These are phyloP conservation scores for Breynia disticha DNA, from an alignment of 441 rosid species.

Conservation along the genomic window DNA sequence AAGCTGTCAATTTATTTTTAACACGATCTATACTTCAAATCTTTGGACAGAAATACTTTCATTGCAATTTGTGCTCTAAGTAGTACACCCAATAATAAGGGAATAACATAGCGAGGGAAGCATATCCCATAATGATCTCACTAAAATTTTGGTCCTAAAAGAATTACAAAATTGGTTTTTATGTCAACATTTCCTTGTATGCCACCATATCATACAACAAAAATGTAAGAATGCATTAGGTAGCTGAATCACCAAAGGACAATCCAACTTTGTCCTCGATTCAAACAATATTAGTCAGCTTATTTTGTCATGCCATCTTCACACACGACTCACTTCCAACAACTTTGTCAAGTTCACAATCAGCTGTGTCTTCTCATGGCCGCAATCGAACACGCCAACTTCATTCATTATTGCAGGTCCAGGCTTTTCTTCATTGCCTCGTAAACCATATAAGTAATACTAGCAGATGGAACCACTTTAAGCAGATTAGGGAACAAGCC, in stretches of 20 bases:
- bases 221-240: constrained; percentile 8
- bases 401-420: constrained; percentile 29
- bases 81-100: too few species aligned
- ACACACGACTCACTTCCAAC: constrained; percentile 5
- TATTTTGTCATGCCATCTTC: constrained; percentile 16
- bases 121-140: too few species aligned
- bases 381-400: constrained; percentile 5
- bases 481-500: constrained; percentile 57
- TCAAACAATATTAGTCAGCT: constrained; percentile 11
- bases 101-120: too few species aligned
- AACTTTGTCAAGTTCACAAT: constrained; percentile 4
- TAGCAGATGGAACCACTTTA: constrained; percentile 58
- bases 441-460: constrained; percentile 62
- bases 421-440: constrained; percentile 56
- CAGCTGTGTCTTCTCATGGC: constrained; percentile 20
- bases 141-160: constrained; percentile 8
- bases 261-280: constrained; percentile 20
- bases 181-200: constrained; percentile 5
- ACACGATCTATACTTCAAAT: too few species aligned
- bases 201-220: constrained; percentile 25
- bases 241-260: constrained; percentile 14
- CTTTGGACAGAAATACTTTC: too few species aligned
- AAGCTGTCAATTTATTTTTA: too few species aligned
- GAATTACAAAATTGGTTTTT: constrained; percentile 20
- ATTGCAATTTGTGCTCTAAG: too few species aligned